Base-by-base conservation (phyloP, 1,139 yeast species). In the Nakaseomyces sp. region DNA sequence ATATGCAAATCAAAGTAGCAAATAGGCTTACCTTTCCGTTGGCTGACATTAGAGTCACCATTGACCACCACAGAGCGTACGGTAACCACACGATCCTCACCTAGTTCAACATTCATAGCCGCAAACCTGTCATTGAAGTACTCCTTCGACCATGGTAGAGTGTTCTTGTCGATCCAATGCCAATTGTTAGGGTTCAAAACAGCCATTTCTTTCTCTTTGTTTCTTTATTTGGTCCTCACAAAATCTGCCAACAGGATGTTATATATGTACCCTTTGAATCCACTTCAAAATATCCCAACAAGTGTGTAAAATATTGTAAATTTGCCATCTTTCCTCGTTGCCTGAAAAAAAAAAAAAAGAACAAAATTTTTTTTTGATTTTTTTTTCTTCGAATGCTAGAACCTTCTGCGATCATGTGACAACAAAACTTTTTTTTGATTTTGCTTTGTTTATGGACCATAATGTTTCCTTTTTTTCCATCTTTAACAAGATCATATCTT, bases 101-200 rank as follows among this genome's bases (percentile, higher is more conserved):
- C 74, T 35, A 63, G 56, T 31, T 66, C 68, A 31, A 63, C 57
- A 22, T 61, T 49, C 29, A 74, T 63, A 44, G 67, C 58, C 9
- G 66, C 53, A 35, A 81, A 64, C 24, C 71, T 67, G 28, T 67
- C 62, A 32, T 70, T 64, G 49, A 83, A 69, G 58, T 81, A 82
- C 10, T 66, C 66, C 56, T 76, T 76, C 17, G 86, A 74, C 91
- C 91, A 83, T 45, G 85, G 80, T 44, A 82, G 71, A 54, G 89
- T 81, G 68, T 82, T 81, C 59, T 77, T 81, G 58, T 82, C 87
- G 36, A 83, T 80, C 91, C 93, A 83, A 68, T 83, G 91, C 93
- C 91, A 83, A 75, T 83, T 83, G 65, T 83, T 82, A 39, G 93
- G 93, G 68, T 83, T 83, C 61, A 81, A 82, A 38, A 82, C 88